A percentile compares a stretch with the other conserved stretches of the same genome.
These are phyloP conservation scores for Colletotrichum horii DNA, from an alignment of 2,329 filamentous ascomycete genomes.

Conservation along the genomic window DNA sequence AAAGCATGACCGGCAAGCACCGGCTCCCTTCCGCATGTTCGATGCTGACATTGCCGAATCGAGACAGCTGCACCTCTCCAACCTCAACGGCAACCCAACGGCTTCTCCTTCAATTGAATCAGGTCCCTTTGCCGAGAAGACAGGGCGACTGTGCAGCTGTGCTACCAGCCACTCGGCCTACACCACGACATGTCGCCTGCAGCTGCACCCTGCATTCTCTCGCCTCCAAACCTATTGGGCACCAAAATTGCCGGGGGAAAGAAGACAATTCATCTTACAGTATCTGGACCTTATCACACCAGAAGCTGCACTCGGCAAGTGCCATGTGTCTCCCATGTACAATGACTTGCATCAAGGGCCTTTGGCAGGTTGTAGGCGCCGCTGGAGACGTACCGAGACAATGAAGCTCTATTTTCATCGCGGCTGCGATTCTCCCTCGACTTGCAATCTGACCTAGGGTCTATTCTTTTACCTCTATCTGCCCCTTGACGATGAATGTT, in stretches of 20 bases:
- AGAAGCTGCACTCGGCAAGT: neutral
- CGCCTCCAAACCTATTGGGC: neutral
- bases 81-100: neutral
- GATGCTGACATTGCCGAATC: neutral
- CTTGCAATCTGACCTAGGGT: neutral
- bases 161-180: conserved; percentile 17
- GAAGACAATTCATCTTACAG: neutral
- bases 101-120: neutral
- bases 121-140: neutral
- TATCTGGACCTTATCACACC: neutral
- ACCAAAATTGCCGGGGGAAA: neutral
- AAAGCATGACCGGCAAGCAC: neutral
- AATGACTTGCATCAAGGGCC: conserved; percentile 11
- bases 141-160: conserved; percentile 5
- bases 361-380: neutral
- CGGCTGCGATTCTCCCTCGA: neutral
- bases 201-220: conserved; percentile 6
- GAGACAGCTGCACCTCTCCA: neutral
- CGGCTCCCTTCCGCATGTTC: neutral
- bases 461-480: neutral
- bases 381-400: neutral
- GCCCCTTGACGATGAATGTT: neutral
- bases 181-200: neutral
- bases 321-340: conserved; percentile 5
- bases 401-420: neutral